Conservation (phyloP, 2,329 filamentous ascomycete species). For the Madurella fahalii region DNA sequence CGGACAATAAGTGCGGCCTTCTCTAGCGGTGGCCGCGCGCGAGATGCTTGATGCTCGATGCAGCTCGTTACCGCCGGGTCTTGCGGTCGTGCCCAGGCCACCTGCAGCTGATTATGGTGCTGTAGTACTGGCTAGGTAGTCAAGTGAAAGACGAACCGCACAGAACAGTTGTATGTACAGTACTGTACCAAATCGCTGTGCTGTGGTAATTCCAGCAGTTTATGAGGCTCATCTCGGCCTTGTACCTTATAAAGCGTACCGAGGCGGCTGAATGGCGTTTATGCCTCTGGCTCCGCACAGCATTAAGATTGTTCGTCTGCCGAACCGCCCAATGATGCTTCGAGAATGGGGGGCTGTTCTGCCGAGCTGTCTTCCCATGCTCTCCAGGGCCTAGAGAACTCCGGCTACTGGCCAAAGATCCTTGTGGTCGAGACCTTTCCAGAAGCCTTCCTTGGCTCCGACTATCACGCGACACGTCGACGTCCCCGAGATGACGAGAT, state of each 20-base stretch:
- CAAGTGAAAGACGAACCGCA: no score
- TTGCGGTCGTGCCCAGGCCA: no score
- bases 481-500: no score
- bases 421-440: conserved; percentile 2
- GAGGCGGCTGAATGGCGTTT: conserved; percentile 17
- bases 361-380: conserved; percentile 2
- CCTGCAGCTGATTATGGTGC: no score
- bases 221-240: conserved; percentile 15
- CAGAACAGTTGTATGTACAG: not conserved
- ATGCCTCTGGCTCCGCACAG: not conserved
- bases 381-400: not conserved
- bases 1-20: no score
- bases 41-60: no score
- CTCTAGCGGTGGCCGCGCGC: no score
- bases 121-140: no score
- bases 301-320: conserved; percentile 19
- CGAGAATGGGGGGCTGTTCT: conserved; percentile 6
- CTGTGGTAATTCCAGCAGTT: conserved; percentile 14
- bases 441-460: conserved; percentile 10
- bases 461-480: not conserved
- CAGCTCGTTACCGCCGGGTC: no score
- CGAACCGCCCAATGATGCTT: conserved; percentile 21
- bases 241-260: not conserved
- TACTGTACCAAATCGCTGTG: conserved; percentile 9
- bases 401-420: conserved; percentile 1